Evolutionary conservation across 176 grass and related monocot genomes (phyloP), one percentile per base, ranked within the genome.

Genomic region (Oryza nivara): DNA sequence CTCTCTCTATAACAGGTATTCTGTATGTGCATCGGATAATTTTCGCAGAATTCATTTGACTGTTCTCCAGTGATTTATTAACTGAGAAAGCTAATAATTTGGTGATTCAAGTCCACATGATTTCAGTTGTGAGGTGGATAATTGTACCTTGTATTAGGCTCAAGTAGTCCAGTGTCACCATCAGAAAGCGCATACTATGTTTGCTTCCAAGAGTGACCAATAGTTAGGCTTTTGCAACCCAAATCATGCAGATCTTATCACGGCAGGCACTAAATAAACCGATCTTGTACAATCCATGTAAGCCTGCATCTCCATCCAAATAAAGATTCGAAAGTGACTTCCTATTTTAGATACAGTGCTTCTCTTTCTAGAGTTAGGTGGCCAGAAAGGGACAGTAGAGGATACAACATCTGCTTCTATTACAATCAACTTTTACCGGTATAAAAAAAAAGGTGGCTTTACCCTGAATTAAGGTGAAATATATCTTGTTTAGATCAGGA

Each of bases 241-340:
- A 77, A 77, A 65, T 44, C 12, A 51, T 51, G 65, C 34, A 54
- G 77, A 80, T 70, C 58, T 63, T 64, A 76, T 40, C 23, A n/a
- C 56, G 3, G 8, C 0, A 38, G 65, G 28, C 66, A 38, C 15
- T 49, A 45, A 22, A 23, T 41, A 20, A 63, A 16, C 10, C 2
- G 13, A 22, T 54, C 47, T 56, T 70, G 22, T 44, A 65, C 46
- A 6, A 19, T n/a, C 3, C 46, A 84, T 75, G 5, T 36, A 72
- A 65, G 60, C 58, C 32, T 68, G 70, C 45, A 74, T 87, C 71
- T 5, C 81, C 23, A 35, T 78, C 73, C 1, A 23, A 63, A 11
- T 35, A 68, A 69, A 56, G 83, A 68, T 90, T 36, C 58, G 73
- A 86, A 73, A 86, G 58, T 12, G 67, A 82, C 73, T 19, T 20